Conservation (phyloP, 805 yeast genomes). For the Saturnispora halmiae region DNA sequence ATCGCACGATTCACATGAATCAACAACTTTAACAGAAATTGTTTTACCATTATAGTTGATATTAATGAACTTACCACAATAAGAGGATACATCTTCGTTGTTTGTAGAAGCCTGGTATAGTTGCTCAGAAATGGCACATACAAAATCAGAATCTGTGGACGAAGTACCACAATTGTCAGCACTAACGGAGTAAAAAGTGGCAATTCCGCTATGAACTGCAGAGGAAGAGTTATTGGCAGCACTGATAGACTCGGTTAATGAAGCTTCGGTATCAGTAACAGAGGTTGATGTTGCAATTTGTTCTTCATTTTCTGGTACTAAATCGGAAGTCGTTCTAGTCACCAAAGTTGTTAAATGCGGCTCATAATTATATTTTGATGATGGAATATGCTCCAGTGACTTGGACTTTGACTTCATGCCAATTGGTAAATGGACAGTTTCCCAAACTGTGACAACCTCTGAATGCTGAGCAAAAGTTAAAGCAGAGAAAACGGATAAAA, state of each 20-base stretch:
- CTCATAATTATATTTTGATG: no score
- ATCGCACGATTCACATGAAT: conserved; percentile 43
- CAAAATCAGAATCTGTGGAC: conserved; percentile 33
- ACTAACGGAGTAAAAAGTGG: conserved; percentile 40
- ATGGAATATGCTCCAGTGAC: no score
- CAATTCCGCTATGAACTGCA: conserved; percentile 31
- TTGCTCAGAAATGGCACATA: conserved; percentile 41
- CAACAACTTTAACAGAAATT: conserved; percentile 45
- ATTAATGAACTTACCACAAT: conserved; percentile 43
- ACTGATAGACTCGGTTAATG: neutral
- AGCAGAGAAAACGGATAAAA: conserved; percentile 2
- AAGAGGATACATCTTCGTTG: conserved; percentile 26
- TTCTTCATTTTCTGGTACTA: neutral
- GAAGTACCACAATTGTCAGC: conserved; percentile 44
- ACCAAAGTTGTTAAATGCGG: conserved; percentile 3
- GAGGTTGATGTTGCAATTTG: conserved; percentile 1
- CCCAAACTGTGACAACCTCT: neutral
- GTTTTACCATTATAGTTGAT: conserved; percentile 40
- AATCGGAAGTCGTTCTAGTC: conserved; percentile 6
- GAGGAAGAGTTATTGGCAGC: conserved; percentile 8
- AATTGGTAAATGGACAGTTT: neutral
- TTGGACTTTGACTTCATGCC: neutral
- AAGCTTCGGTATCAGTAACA: neutral
- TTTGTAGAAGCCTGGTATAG: conserved; percentile 28
- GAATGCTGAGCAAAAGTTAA: conserved; percentile 2